phyloP scores from a whole-genome alignment of 1,284 basidiomycete species.

The Exsudoporus floridanus region DNA sequence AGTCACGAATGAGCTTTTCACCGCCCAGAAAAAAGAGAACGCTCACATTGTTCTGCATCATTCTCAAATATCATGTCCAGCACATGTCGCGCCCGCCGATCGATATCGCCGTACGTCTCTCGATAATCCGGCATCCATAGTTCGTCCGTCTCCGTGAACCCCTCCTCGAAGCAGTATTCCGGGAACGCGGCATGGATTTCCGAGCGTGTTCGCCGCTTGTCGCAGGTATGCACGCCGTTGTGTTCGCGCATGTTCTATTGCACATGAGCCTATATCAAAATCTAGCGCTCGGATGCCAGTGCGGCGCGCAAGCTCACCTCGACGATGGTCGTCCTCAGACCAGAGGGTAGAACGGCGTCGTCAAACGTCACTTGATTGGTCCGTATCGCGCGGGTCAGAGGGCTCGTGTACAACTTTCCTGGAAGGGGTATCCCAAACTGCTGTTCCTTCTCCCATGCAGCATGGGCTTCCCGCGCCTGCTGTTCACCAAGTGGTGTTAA shows the following conservation, averaged over 20 bases:
- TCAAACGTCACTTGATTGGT: slow-evolving; percentile 70
- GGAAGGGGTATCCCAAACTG: slow-evolving; percentile 57
- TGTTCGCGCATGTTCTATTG: slow-evolving; percentile 65
- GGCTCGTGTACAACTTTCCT: slow-evolving; percentile 65
- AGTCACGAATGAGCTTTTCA: not conserved
- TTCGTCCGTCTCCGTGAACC: slow-evolving; percentile 71
- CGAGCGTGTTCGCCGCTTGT: slow-evolving; percentile 57
- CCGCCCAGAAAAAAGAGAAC: not conserved
- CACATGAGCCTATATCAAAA: not conserved
- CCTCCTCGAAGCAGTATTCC: slow-evolving; percentile 59
- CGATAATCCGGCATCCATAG: slow-evolving; percentile 66
- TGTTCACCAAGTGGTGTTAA: slow-evolving; percentile 65
- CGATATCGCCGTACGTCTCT: slow-evolving; percentile 60
- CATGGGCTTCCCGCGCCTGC: slow-evolving; percentile 60
- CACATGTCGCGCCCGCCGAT: slow-evolving; percentile 51
- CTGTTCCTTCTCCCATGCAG: slow-evolving; percentile 61
- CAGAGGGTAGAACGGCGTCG: slow-evolving; percentile 34
- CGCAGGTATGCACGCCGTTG: slow-evolving; percentile 73
- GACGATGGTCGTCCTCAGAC: slow-evolving; percentile 41
- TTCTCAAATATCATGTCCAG: slow-evolving; percentile 64
- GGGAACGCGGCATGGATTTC: slow-evolving; percentile 61
- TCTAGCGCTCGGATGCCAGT: not conserved
- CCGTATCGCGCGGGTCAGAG: slow-evolving; percentile 68
- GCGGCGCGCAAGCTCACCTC: slow-evolving; percentile 42
- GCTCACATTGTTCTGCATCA: slow-evolving; percentile 48